phyloP scores from a whole-genome alignment of 106 monocot species.

The Phalaenopsis aphrodite region DNA sequence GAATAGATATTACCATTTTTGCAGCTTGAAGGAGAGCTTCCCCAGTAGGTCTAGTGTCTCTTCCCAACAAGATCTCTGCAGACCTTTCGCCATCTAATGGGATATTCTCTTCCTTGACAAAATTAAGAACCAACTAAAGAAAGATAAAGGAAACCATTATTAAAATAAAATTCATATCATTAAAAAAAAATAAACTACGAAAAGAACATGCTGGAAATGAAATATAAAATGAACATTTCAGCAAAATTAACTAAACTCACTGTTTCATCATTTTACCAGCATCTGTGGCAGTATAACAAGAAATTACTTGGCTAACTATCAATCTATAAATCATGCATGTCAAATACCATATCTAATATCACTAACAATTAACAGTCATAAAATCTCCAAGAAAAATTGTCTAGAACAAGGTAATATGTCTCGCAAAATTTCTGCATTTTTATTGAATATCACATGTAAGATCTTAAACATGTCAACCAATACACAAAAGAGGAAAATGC shows the following conservation, averaged over 20 bases:
- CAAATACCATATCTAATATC: not conserved
- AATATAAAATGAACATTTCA: not conserved
- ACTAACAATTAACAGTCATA: not conserved
- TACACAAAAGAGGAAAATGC: no score
- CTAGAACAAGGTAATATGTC: no score
- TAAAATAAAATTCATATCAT: not conserved
- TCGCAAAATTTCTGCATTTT: no score
- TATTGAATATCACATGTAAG: no score
- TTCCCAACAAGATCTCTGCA: conserved; percentile 67
- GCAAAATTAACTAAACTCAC: not conserved
- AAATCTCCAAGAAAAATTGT: no score
- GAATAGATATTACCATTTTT: conserved; percentile 36
- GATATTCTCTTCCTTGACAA: conserved; percentile 63
- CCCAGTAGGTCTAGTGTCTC: conserved; percentile 92
- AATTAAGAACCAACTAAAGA: conserved; percentile 49
- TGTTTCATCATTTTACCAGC: not conserved
- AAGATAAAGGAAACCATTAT: not conserved
- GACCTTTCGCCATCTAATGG: conserved; percentile 39
- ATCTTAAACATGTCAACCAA: no score
- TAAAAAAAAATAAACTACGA: not conserved
- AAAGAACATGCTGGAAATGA: not conserved
- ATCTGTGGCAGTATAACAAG: not conserved
- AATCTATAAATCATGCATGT: not conserved
- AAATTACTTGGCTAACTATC: not conserved
- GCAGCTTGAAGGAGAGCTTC: conserved; percentile 67